Evolutionary conservation across 176 grass and related monocot genomes (phyloP).

Genomic region (Oryza australiensis): DNA sequence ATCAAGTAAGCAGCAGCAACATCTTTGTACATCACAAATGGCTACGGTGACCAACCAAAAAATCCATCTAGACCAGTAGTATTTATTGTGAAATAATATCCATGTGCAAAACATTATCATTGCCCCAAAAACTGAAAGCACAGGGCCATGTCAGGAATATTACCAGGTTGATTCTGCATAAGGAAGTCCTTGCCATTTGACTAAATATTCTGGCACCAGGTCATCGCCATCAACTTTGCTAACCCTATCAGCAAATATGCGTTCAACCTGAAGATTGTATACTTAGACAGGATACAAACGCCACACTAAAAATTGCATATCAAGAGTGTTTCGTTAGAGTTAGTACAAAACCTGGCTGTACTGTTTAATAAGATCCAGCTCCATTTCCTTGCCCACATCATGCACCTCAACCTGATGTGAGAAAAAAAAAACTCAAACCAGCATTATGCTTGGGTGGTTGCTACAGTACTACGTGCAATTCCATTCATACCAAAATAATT

Average conservation of each 20-base stretch:
- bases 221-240: slow-evolving; percentile 78
- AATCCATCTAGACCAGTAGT: not conserved
- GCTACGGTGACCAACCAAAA: slow-evolving; percentile 2
- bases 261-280: slow-evolving; percentile 82
- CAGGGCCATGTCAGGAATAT: slow-evolving; percentile 35
- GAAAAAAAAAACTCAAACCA: slow-evolving; percentile 3
- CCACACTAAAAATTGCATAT: slow-evolving; percentile 5
- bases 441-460: slow-evolving; percentile 9
- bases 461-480: not conserved
- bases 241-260: slow-evolving; percentile 98
- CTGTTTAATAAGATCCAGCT: slow-evolving; percentile 95
- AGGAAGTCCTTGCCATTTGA: slow-evolving; percentile 99
- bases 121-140: slow-evolving; percentile 10
- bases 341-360: slow-evolving; percentile 84
- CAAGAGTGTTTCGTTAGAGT: slow-evolving; percentile 8
- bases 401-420: slow-evolving; percentile 81
- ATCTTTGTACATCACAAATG: slow-evolving; percentile 3
- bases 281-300: slow-evolving; percentile 36
- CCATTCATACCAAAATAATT: not conserved
- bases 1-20: slow-evolving; percentile 9
- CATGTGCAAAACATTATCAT: slow-evolving; percentile 23
- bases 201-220: slow-evolving; percentile 90
- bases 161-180: slow-evolving; percentile 99
- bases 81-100: not conserved
- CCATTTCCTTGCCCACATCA: slow-evolving; percentile 99